Evolutionary conservation across 176 grass and related monocot genomes (phyloP).

Genomic region (Zea luxurians): DNA sequence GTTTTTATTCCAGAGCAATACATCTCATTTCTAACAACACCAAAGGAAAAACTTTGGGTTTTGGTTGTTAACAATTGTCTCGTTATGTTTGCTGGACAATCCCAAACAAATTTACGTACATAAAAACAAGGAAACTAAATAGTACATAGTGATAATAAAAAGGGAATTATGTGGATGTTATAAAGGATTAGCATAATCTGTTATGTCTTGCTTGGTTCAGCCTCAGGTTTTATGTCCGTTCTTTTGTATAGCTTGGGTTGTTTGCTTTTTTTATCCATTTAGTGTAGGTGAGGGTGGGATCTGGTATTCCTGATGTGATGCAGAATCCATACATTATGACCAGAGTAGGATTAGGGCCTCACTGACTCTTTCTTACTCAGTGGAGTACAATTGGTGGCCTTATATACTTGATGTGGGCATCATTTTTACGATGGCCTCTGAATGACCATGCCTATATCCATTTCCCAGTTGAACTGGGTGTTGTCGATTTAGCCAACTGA

Average conservation of each 20-base stretch:
- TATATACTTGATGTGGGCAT: not conserved
- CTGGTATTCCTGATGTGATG: no score
- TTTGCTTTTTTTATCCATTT: not conserved
- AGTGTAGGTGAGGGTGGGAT: not conserved
- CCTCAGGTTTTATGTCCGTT: not conserved
- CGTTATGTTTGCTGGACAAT: not conserved
- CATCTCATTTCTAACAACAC: not conserved
- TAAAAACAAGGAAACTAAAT: not conserved
- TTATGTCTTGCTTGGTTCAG: conserved; percentile 2
- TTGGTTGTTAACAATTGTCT: not conserved
- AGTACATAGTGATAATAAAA: not conserved
- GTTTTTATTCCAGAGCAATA: not conserved
- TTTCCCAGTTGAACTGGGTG: conserved; percentile 5
- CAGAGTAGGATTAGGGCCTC: not conserved
- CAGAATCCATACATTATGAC: not conserved
- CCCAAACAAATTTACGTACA: not conserved
- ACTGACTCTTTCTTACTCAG: not conserved
- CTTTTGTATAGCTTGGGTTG: not conserved
- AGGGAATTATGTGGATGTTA: not conserved
- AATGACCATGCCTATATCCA: not conserved
- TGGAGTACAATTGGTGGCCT: not conserved
- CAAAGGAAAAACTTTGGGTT: not conserved
- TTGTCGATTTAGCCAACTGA: not conserved
- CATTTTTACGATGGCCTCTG: not conserved
- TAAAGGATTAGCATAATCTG: not conserved